A percentile compares a stretch with the other conserved stretches of the same genome.
Evolutionary conservation across 1,139 yeast species (phyloP).

Genomic region (Geotrichum cucujoidarum): DNA sequence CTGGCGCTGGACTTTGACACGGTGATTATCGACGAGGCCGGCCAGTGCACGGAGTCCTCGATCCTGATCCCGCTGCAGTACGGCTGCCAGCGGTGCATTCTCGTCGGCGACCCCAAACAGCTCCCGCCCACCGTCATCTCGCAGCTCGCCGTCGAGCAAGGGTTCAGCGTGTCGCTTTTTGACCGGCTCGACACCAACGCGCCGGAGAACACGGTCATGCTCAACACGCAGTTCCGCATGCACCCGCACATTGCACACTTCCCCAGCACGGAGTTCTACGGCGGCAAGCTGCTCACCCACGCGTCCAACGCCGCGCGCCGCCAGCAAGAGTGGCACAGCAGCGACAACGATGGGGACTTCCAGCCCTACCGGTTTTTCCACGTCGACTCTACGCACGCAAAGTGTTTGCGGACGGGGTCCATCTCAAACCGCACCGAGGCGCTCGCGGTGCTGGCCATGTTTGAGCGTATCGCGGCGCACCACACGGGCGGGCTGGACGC

Average conservation of each 20-base stretch:
- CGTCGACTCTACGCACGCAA: slow-evolving; percentile 58
- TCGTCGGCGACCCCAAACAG: slow-evolving; percentile 99
- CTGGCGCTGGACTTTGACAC: slow-evolving; percentile 78
- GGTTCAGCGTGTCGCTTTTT: slow-evolving; percentile 87
- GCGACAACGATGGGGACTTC: slow-evolving; percentile 42
- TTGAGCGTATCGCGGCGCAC: slow-evolving; percentile 35
- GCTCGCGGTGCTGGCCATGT: slow-evolving; percentile 44
- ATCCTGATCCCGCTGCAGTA: slow-evolving; percentile 89
- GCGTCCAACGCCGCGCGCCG: slow-evolving; percentile 45
- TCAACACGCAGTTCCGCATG: slow-evolving; percentile 98
- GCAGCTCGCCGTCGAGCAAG: slow-evolving; percentile 70
- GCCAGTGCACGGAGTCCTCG: slow-evolving; percentile 93
- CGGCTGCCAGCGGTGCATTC: slow-evolving; percentile 84
- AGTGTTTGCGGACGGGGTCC: slow-evolving; percentile 27
- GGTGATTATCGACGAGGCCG: slow-evolving; percentile 95
- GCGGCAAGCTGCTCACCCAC: slow-evolving; percentile 70
- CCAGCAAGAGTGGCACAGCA: slow-evolving; percentile 68
- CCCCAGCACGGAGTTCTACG: slow-evolving; percentile 83
- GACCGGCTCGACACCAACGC: slow-evolving; percentile 82
- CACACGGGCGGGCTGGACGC: slow-evolving; percentile 34
- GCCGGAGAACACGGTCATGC: slow-evolving; percentile 59
- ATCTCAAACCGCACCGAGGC: slow-evolving; percentile 19
- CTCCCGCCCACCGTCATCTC: slow-evolving; percentile 98
- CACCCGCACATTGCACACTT: slow-evolving; percentile 85
- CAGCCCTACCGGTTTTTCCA: slow-evolving; percentile 80